Evolutionary conservation across 345 rosid genomes (phyloP), one percentile per base, ranked within the genome.

Genomic region (Draba incana): DNA sequence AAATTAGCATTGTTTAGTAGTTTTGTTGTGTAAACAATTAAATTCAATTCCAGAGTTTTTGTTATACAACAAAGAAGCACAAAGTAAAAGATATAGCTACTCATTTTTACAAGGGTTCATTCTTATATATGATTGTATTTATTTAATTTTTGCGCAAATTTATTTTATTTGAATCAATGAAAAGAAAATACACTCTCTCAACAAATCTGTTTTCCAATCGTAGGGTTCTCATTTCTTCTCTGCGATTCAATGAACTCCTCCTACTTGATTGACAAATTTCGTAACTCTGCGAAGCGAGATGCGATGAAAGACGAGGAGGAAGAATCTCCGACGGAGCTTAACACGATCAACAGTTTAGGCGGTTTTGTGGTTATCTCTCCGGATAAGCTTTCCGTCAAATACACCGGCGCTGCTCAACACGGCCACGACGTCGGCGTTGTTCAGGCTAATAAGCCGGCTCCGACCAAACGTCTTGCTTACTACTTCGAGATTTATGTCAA

Each of bases 401-500:
- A 93, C 79, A 73, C 82, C 11, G 72, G 60, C 68, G 81, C 78
- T 57, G 67, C 69, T 39, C 85, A 67, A 42, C 97, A 93, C 61
- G 88, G 88, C 23, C 85, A 88, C 68, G 96, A 88, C 48, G 97
- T 91, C 2, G 98, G 99, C 28, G 92, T 81, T 25, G 86, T 81
- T 16, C 97, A 91, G 60, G 84, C 89, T 43, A 79, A 88, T 74
- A 84, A 71, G 62, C 89, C 96, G 20, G 97, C 91, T 27, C 97
- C 97, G 11, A 80, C 72, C 16, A 84, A 84, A 74, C 84, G 90
- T 43, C 74, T 85, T 24, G 70, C 77, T 55, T 92, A 90, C 70
- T 90, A 88, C 71, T 92, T 92, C 57, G 98, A 93, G 95, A 88
- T 93, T 75, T 79, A 70, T 65, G 90, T 90, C 50, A 84, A 82